Percentiles rank a stretch among this genome's conserved stretches.
These are phyloP conservation scores for Polytolypa hystricis DNA, from an alignment of 2,329 filamentous ascomycete genomes.

Conservation along the genomic window DNA sequence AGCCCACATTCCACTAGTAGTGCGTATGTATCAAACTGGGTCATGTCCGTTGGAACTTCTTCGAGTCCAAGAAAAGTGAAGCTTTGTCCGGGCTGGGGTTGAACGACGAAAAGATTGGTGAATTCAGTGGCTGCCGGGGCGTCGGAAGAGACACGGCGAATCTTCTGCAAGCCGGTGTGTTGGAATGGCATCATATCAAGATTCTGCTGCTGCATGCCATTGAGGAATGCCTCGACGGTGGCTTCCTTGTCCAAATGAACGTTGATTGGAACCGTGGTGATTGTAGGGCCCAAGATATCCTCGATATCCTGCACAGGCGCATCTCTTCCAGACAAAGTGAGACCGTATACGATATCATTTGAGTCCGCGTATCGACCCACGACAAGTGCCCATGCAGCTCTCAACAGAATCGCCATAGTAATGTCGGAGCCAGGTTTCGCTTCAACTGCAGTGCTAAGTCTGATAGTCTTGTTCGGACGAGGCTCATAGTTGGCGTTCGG, in stretches of 20 bases:
- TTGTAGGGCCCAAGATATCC: slow-evolving; percentile 30
- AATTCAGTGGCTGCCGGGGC: slow-evolving; percentile 27
- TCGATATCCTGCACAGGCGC: slow-evolving; percentile 26
- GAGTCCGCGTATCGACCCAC: slow-evolving; percentile 24
- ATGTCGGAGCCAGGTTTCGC: slow-evolving; percentile 8
- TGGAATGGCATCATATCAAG: slow-evolving; percentile 47
- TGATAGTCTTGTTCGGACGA: slow-evolving; percentile 5
- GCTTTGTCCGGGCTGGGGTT: slow-evolving; percentile 4
- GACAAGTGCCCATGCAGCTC: slow-evolving; percentile 31
- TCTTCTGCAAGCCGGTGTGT: slow-evolving; percentile 34
- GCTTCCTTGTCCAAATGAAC: slow-evolving; percentile 21
- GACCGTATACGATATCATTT: slow-evolving; percentile 31
- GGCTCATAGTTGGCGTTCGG: slow-evolving; percentile 7
- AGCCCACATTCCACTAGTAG: slow-evolving; percentile 1
- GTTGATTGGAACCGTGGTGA: slow-evolving; percentile 31
- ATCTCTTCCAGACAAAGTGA: slow-evolving; percentile 31
- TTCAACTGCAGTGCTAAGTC: background rate
- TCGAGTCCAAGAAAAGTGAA: background rate
- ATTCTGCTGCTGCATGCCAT: slow-evolving; percentile 42
- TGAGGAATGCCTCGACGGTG: slow-evolving; percentile 38
- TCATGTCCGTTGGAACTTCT: background rate
- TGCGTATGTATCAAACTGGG: background rate
- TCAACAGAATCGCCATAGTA: slow-evolving; percentile 24
- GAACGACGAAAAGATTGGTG: slow-evolving; percentile 27
- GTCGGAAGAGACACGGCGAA: slow-evolving; percentile 40